Evolutionary conservation across 1,284 basidiomycete species (phyloP), one percentile per base, ranked within the genome.

Genomic region (Leucoagaricus sp.): DNA sequence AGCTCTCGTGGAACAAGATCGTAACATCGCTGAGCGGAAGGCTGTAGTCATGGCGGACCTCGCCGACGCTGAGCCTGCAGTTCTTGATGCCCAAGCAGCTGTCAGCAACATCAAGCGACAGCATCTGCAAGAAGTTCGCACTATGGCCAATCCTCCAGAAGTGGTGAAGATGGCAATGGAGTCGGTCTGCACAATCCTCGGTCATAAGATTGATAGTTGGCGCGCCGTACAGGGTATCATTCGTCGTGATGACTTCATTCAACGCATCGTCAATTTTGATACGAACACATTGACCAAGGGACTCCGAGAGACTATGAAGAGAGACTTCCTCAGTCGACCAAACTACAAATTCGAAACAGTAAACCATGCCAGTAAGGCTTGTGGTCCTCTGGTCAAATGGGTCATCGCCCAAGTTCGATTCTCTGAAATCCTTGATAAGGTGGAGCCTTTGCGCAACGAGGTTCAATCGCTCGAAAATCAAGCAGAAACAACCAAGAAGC

Each of bases 101-200:
- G 97, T 99, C 65, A 93, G 91, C 66, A 98, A 93, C 72, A 99
- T 99, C 81, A 98, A 95, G 75, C 89, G 89, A 67, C 94, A 96
- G 71, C 96, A 99, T 65, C 77, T 99, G 49, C 93, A 96, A 65
- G 97, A 99, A 84, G 96, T 99, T 28, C 87, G 98, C 66, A 87
- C 94, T 10, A 98, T 99, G 96, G 93, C 94, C 45, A 99, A 99
- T 68, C 97, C 97, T 48, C 97, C 97, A 0, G 95, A 98, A 68
- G 91, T 94, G 8, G 96, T 99, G 69, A 99, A 99, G 74, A 76
- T 96, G 49, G 93, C 97, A 13, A 99, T 99, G 96, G 97, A 99
- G 69, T 98, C 95, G 1, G 96, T 98, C 33, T 99, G 97, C 73
- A 96, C 94, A 13, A 83, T 98, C 31, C 86, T 99, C n/a, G 97